Conservation (phyloP, 2,329 filamentous ascomycete species). For the Verticillium albo-atrum region DNA sequence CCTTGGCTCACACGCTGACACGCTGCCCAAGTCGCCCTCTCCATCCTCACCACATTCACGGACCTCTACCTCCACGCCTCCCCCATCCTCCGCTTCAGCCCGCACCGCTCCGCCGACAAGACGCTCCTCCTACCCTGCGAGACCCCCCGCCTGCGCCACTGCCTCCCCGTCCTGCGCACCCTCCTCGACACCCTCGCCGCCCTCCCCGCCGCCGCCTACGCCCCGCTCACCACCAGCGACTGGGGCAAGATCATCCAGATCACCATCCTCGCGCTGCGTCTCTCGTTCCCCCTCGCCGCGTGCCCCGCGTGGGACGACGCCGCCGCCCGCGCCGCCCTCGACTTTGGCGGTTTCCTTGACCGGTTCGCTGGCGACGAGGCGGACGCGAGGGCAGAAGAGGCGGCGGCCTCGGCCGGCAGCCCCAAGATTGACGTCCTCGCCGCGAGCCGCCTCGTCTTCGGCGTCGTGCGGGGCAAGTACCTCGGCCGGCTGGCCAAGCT, state of each 20-base stretch:
- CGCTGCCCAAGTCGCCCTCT: constrained; percentile 2
- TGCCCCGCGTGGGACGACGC: constrained; percentile 28
- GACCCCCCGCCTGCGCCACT: constrained; percentile 15
- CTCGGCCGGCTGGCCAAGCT: constrained; percentile 31
- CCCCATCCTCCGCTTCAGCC: constrained; percentile 23
- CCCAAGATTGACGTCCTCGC: constrained; percentile 35
- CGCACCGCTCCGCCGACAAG: constrained; percentile 2
- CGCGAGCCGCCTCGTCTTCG: constrained; percentile 41
- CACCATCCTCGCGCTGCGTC: constrained; percentile 37
- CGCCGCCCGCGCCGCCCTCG: constrained; percentile 32
- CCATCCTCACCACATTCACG: constrained; percentile 17
- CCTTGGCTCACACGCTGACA: not conserved
- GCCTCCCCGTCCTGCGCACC: constrained; percentile 18
- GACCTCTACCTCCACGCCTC: constrained; percentile 35
- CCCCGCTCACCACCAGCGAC: constrained; percentile 34
- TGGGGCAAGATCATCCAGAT: constrained; percentile 36
- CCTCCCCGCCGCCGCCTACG: constrained; percentile 25
- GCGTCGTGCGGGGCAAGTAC: constrained; percentile 42
- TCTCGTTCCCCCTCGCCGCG: constrained; percentile 38
- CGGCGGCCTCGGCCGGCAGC: constrained; percentile 4
- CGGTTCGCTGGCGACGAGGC: constrained; percentile 23
- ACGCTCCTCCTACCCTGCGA: constrained; percentile 10
- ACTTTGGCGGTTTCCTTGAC: constrained; percentile 33
- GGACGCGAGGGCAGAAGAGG: constrained; percentile 13
- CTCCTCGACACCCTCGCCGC: constrained; percentile 27